Base-by-base conservation (phyloP, 371 early-diverging fungal genomes). In the Mortierella sp. region DNA sequence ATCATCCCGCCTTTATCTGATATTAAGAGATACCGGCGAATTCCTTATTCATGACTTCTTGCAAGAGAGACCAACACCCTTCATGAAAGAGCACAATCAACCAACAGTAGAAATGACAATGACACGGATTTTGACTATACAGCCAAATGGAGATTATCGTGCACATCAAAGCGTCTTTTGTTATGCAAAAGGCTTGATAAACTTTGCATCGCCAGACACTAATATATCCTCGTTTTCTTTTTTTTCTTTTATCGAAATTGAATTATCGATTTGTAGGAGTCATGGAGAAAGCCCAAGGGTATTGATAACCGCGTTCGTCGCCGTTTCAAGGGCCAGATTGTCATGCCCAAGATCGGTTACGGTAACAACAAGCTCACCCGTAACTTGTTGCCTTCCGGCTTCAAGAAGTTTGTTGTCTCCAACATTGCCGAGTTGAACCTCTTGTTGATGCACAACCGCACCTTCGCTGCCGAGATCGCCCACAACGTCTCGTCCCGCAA, bases 241-340 rank as follows among this genome's bases (percentile, higher is more conserved):
- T 26, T 23, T 49, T 54, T 42, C 0, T 26, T 26, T 7, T 28
- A 2, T 72, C 37, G 42, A 47, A n/a, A 67, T 76, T 53, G 37
- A 58, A 29, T 32, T 58, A 4, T 5, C 28, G 28, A 28, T 57
- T 64, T 83, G 62, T 88, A 95, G 94, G 91, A 91, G 83, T 95
- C 97, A 80, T 99, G 99, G 99, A 95, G 99, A 90, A 97, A 97
- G 90, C 99, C 99, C 87, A 96, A 95, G 91, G 99, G 99, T 97
- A 99, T 99, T 89, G 99, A 99, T 87, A 97, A 95, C 93, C 91
- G 96, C 83, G 98, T 99, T 83, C 96, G 99, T 83, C 93, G 98
- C 85, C 94, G 98, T 76, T 96, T 99, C 94, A 96, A 95, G 91
- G 99, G 99, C 80, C 91, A 93, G 76, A 94, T 97, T 76, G 92